Evolutionary conservation across 768 basidiomycete genomes (phyloP), one percentile per base, ranked within the genome.

Genomic region (Naganishia antarctica): DNA sequence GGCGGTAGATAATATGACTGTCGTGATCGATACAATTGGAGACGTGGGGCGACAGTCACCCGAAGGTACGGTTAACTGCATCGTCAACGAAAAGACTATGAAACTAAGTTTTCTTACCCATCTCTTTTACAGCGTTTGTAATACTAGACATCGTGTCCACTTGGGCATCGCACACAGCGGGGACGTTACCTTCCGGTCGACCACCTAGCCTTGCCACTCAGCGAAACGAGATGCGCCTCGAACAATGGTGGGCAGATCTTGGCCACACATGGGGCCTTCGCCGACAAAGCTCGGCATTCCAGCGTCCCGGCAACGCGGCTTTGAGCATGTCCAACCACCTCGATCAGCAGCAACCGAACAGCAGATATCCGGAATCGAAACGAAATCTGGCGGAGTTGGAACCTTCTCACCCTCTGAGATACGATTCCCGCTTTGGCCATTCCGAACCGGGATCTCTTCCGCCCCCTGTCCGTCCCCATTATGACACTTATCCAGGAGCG

Each of bases 1-100:
- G 63, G 74, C 74, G 6, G 74, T 75, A 4, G 73, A 77, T 34
- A 77, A 77, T 41, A 66, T 77, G 28, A 67, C 69, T 1, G 73
- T 77, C 4, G 69, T 75, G 13, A 61, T 77, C 45, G 70, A 75
- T 41, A 63, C 69, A 4, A 61, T 75, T 31, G 74, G 74, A 25
- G 67, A 69, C 25, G 63, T 61, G 16, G 76, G 76, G n/a, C 59
- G 76, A 9, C 72, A 71, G 34, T 68, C 70, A 5, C 71, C 69
- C 51, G 50, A 69, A 32, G 69, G 76, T 77, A 50, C 70, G 76
- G 70, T 6, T 48, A 47, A 7, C 49, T 43, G 45, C 37, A 9
- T 15, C 12, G 15, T 29, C 28, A n/a, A 1, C 15, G 47, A 12
- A 32, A 5, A n/a, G 43, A 46, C 8, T 29, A 2, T 16, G 18